Conservation (phyloP, 2,329 filamentous ascomycete genomes). For the Phaeosphaeria sp. region DNA sequence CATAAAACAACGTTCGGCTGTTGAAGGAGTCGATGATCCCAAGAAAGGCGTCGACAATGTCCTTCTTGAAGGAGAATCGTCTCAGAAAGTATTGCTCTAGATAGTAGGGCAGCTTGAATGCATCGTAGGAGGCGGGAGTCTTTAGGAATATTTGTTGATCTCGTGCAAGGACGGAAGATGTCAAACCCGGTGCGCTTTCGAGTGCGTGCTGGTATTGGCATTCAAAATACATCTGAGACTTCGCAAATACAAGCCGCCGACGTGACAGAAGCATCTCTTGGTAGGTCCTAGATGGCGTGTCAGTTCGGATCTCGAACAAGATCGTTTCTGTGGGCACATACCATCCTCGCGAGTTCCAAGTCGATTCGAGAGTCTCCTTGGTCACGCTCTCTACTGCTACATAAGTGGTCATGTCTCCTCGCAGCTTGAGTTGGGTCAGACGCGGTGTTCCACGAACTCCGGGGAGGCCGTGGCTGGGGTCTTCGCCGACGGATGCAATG, state of each 20-base stretch:
- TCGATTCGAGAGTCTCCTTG: constrained; percentile 13
- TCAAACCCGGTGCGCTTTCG: background rate
- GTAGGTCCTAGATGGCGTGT: constrained; percentile 48
- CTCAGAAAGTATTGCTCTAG: background rate
- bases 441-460: constrained; percentile 1
- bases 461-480: constrained; percentile 18
- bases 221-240: constrained; percentile 41
- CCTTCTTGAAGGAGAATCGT: background rate
- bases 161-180: background rate
- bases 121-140: no score
- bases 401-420: background rate
- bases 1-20: constrained; percentile 4
- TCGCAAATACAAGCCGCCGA: constrained; percentile 47
- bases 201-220: constrained; percentile 15
- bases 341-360: constrained; percentile 46
- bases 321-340: no score
- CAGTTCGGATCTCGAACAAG: no score
- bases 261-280: constrained; percentile 49
- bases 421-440: background rate
- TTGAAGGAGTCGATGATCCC: constrained; percentile 1
- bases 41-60: constrained; percentile 2
- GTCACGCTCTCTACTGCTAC: background rate
- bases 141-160: background rate
- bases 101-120: background rate
- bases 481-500: constrained; percentile 13